Conservation (phyloP, 2,329 filamentous ascomycete species). For the Ophiognomonia clavigignenti-juglandacearum region DNA sequence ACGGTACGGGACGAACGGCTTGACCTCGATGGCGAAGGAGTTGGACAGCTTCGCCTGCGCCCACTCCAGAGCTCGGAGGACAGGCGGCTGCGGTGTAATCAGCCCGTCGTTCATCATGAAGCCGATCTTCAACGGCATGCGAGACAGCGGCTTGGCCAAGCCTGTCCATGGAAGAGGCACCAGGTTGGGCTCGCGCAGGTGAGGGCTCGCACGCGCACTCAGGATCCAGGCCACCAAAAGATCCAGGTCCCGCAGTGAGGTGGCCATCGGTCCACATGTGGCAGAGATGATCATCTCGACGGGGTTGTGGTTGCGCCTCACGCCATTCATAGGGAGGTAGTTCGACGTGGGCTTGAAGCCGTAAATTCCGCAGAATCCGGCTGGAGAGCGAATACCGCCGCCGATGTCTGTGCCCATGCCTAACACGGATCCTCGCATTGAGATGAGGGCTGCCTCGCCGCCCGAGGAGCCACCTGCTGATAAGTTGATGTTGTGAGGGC, state of each 20-base stretch:
- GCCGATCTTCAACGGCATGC: slow-evolving; percentile 33
- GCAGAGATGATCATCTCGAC: slow-evolving; percentile 30
- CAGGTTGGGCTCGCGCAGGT: slow-evolving; percentile 24
- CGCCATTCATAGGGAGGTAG: slow-evolving; percentile 18
- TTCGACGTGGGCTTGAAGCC: slow-evolving; percentile 1
- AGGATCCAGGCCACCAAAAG: slow-evolving; percentile 25
- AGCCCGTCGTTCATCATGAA: slow-evolving; percentile 34
- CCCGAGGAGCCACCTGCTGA: slow-evolving; percentile 62
- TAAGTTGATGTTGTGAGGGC: slow-evolving; percentile 55
- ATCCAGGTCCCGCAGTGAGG: slow-evolving; percentile 29
- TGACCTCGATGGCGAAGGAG: slow-evolving; percentile 25
- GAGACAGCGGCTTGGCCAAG: slow-evolving; percentile 17
- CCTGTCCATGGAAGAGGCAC: slow-evolving; percentile 28
- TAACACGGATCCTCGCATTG: slow-evolving; percentile 23
- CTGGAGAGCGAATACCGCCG: slow-evolving; percentile 7
- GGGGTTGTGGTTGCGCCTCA: slow-evolving; percentile 19
- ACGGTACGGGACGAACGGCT: slow-evolving; percentile 29
- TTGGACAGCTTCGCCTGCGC: slow-evolving; percentile 21
- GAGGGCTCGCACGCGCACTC: slow-evolving; percentile 19
- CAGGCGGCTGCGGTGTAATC: slow-evolving; percentile 33
- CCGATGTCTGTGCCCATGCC: slow-evolving; percentile 35
- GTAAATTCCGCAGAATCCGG: slow-evolving; percentile 1
- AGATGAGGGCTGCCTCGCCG: slow-evolving; percentile 42
- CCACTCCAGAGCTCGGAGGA: slow-evolving; percentile 31
- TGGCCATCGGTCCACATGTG: slow-evolving; percentile 29